Evolutionary conservation across 2,329 filamentous ascomycete species (phyloP).

Genomic region (Byssochlamys sp.): DNA sequence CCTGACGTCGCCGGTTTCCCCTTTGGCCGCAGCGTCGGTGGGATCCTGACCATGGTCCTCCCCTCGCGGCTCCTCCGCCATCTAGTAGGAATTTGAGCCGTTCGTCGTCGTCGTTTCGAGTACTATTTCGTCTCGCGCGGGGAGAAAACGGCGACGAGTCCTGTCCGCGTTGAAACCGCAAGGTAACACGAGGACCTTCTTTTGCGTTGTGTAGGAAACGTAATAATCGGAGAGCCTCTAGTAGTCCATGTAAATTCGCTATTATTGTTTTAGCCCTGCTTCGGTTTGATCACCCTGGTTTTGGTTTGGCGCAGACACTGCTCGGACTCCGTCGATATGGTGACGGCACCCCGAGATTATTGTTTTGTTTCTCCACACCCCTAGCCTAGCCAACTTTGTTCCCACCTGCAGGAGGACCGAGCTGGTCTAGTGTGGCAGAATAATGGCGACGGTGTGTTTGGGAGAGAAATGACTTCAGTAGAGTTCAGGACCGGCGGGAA

Average conservation of each 20-base stretch:
- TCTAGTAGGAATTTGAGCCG: neutral
- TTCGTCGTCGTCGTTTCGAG: neutral
- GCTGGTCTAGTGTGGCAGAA: neutral
- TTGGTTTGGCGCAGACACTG: neutral
- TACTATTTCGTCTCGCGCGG: neutral
- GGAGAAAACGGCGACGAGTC: neutral
- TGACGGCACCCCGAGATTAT: neutral
- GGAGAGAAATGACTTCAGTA: neutral
- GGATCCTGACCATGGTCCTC: slow-evolving; percentile 3
- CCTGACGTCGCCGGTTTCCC: slow-evolving; percentile 7
- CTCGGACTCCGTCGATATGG: neutral
- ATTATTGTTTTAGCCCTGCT: neutral
- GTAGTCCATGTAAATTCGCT: neutral
- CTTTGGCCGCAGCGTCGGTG: slow-evolving; percentile 7
- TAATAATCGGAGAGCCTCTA: neutral
- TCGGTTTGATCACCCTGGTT: neutral
- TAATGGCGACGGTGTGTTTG: neutral
- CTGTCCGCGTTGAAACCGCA: neutral
- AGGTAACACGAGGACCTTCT: neutral
- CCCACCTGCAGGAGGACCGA: neutral
- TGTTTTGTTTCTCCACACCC: neutral
- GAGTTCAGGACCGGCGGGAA: neutral
- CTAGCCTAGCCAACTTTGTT: neutral
- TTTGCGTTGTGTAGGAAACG: neutral
- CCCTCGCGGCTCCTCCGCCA: neutral